These are phyloP conservation scores for Cyclotella baltica DNA, from an alignment of 108 stramenopile species.

Conservation along the genomic window DNA sequence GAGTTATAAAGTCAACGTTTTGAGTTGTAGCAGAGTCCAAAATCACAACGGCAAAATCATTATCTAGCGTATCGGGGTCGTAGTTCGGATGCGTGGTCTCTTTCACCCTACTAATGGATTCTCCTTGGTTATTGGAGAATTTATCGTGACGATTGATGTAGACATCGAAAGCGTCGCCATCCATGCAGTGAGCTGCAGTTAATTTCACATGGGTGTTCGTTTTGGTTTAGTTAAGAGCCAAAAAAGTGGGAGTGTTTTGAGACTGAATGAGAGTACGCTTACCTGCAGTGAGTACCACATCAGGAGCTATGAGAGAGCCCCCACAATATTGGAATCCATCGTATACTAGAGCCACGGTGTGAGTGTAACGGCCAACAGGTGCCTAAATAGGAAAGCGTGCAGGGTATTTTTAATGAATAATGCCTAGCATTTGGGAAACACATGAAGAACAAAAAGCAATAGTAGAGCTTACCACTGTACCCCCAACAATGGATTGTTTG, in stretches of 20 bases:
- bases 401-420: not conserved
- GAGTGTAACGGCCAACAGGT: not conserved
- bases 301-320: conserved; percentile 14
- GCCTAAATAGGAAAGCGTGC: not conserved
- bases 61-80: conserved; percentile 14
- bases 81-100: conserved; percentile 42
- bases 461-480: not conserved
- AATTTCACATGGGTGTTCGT: not conserved
- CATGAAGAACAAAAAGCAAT: not conserved
- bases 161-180: not conserved
- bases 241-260: not conserved
- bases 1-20: not conserved
- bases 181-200: conserved; percentile 29
- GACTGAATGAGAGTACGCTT: not conserved
- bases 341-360: not conserved
- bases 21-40: conserved; percentile 13
- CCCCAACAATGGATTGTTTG: conserved; percentile 2
- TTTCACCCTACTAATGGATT: not conserved
- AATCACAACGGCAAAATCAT: conserved; percentile 53
- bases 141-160: conserved; percentile 11
- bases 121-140: not conserved
- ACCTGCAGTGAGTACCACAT: conserved; percentile 6
- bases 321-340: conserved; percentile 12
- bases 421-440: too few relatives aligned
- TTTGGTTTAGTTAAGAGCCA: not conserved